A percentile compares a stretch with the other conserved stretches of the same genome.
Evolutionary conservation across 2,329 filamentous ascomycete species (phyloP).

Genomic region (Colletotrichum sp.): DNA sequence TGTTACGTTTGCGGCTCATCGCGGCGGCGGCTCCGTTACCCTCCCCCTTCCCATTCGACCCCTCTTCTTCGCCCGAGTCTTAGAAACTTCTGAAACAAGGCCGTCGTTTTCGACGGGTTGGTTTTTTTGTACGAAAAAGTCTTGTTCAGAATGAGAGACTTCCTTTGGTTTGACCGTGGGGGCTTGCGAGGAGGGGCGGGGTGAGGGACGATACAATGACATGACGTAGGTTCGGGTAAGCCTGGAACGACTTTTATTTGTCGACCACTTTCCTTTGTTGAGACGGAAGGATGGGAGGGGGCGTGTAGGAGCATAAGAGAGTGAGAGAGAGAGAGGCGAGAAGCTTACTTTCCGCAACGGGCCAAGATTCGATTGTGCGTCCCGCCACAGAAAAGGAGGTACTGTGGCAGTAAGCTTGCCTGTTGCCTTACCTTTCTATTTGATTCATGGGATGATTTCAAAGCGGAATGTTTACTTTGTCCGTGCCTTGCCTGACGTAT

Average conservation of each 20-base stretch:
- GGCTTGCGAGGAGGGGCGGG: background rate
- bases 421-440: background rate
- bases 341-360: background rate
- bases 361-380: background rate
- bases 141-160: background rate
- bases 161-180: background rate
- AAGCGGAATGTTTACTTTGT: background rate
- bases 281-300: background rate
- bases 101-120: background rate
- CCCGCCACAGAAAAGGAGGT: background rate
- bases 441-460: constrained; percentile 2
- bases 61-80: background rate
- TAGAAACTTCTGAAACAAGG: background rate
- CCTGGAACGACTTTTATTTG: background rate
- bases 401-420: background rate
- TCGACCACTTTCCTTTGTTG: background rate
- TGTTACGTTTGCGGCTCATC: background rate
- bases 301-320: background rate
- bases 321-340: background rate
- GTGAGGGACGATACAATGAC: background rate
- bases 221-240: background rate
- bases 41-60: background rate
- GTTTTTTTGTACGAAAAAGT: background rate
- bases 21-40: background rate
- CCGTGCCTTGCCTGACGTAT: constrained; percentile 1